phyloP scores from a whole-genome alignment of 2,329 filamentous ascomycete genomes.

The Mycosphaerelloides madeirae region DNA sequence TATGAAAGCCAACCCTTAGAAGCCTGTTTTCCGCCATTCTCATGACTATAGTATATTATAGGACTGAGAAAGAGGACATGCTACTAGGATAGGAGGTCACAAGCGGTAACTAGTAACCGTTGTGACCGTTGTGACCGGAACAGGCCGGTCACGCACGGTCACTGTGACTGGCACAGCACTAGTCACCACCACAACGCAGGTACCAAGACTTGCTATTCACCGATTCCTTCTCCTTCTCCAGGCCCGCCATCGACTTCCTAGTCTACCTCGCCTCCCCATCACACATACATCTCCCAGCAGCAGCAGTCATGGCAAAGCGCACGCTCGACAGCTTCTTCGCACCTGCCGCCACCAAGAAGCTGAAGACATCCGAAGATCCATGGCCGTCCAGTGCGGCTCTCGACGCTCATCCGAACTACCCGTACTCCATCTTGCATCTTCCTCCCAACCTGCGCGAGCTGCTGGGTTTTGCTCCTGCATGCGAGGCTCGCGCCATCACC shows the following conservation, averaged over 20 bases:
- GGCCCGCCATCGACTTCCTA: background rate
- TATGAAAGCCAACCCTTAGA: background rate
- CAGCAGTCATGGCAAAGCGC: slow-evolving; percentile 37
- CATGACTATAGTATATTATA: background rate
- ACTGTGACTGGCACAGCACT: no score
- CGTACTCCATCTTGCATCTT: slow-evolving; percentile 48
- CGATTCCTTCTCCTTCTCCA: no score
- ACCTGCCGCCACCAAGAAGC: slow-evolving; percentile 39
- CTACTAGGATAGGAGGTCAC: no score
- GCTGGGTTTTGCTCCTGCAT: slow-evolving; percentile 40
- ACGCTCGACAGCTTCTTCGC: slow-evolving; percentile 68
- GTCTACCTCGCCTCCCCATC: background rate
- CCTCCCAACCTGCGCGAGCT: slow-evolving; percentile 40
- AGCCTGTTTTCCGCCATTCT: background rate
- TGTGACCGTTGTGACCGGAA: no score
- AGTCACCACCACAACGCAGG: no score
- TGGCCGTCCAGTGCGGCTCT: no score
- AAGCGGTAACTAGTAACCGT: no score
- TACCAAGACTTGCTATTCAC: no score
- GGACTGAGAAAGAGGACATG: background rate
- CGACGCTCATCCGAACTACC: slow-evolving; percentile 47
- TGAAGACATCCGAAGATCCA: slow-evolving; percentile 9
- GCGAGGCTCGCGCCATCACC: slow-evolving; percentile 54
- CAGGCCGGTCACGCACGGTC: no score
- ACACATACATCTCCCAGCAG: slow-evolving; percentile 1